Evolutionary conservation across 352 stramenopile species (phyloP).

Genomic region (Phytophthora agathidicida): DNA sequence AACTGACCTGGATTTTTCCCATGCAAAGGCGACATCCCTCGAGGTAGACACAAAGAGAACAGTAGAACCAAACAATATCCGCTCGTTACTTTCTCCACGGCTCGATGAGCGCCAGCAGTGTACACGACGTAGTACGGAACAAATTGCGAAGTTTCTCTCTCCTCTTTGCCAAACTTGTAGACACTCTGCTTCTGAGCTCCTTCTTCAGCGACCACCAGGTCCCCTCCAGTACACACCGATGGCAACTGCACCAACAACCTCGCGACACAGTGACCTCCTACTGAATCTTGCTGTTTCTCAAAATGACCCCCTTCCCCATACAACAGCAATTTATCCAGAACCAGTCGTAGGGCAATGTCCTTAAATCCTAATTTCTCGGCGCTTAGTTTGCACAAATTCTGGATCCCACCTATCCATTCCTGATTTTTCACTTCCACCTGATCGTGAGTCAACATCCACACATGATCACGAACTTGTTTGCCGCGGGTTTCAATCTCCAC

Average conservation of each 20-base stretch:
- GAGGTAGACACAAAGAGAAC: conserved; percentile 7
- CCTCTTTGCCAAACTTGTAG: conserved; percentile 12
- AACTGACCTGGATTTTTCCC: conserved; percentile 1
- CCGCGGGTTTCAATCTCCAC: background rate
- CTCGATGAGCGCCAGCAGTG: background rate
- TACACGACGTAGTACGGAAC: conserved; percentile 13
- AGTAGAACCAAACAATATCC: conserved; percentile 13
- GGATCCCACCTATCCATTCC: conserved; percentile 3
- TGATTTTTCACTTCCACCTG: conserved; percentile 19
- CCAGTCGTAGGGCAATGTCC: background rate
- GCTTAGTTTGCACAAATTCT: conserved; percentile 1
- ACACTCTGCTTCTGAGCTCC: background rate
- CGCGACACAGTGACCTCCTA: background rate
- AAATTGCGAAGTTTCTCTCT: conserved; percentile 6
- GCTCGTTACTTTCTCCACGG: conserved; percentile 14
- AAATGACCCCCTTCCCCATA: conserved; percentile 4
- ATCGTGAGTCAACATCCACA: conserved; percentile 5
- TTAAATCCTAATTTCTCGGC: conserved; percentile 17
- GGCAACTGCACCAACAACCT: conserved; percentile 13
- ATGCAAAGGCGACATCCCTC: background rate
- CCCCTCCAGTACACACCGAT: conserved; percentile 7
- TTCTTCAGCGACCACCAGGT: conserved; percentile 6
- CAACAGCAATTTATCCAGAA: conserved; percentile 13
- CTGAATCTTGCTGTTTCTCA: conserved; percentile 1
- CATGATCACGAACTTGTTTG: background rate